phyloP scores from a whole-genome alignment of 140 eudicot species.

The Flaveria floridana region DNA sequence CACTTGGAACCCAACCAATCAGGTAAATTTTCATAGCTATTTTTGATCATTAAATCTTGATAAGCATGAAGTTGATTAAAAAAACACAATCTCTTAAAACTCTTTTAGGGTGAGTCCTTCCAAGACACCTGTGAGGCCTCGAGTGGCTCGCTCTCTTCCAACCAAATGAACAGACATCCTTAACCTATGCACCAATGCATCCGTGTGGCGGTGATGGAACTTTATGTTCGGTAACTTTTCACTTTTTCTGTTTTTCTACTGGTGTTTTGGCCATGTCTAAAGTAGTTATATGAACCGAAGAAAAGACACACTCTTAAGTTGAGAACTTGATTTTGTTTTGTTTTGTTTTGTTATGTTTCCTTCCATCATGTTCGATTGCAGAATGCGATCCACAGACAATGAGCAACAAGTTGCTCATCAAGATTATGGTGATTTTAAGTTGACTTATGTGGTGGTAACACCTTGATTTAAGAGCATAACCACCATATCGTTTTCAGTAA shows the following conservation, averaged over 20 bases:
- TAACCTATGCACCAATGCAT: slow-evolving; percentile 26
- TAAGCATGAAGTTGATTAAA: neutral
- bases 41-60: neutral
- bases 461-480: neutral
- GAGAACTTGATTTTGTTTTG: slow-evolving; percentile 31
- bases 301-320: slow-evolving; percentile 27
- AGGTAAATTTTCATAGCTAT: slow-evolving; percentile 42
- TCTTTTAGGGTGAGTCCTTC: slow-evolving; percentile 93
- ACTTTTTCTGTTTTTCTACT: slow-evolving; percentile 18
- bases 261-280: slow-evolving; percentile 14
- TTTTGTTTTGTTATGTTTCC: neutral
- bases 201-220: slow-evolving; percentile 35
- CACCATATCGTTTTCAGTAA: neutral
- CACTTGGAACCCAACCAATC: slow-evolving; percentile 78
- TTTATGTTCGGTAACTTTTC: slow-evolving; percentile 23
- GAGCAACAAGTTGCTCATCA: slow-evolving; percentile 29
- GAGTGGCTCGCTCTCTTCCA: slow-evolving; percentile 59
- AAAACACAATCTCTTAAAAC: neutral
- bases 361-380: slow-evolving; percentile 40
- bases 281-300: slow-evolving; percentile 14
- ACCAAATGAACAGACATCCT: slow-evolving; percentile 37
- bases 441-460: slow-evolving; percentile 7
- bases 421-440: slow-evolving; percentile 24
- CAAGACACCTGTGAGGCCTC: slow-evolving; percentile 94
- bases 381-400: slow-evolving; percentile 34